Evolutionary conservation across 2,329 filamentous ascomycete species (phyloP).

Genomic region (Akanthomyces lecanii): DNA sequence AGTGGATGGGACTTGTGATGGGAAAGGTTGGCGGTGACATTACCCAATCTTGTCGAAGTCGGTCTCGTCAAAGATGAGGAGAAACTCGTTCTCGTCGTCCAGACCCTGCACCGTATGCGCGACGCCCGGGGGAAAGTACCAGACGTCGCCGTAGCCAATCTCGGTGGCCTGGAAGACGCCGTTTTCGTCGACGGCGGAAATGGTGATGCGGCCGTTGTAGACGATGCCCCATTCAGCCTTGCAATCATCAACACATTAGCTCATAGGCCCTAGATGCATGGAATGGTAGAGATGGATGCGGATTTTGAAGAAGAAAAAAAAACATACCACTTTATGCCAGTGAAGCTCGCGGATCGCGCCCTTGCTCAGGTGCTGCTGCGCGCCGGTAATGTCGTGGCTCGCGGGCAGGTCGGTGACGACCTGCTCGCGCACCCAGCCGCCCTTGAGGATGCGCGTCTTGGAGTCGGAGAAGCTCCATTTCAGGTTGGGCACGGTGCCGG

Average conservation of each 20-base stretch:
- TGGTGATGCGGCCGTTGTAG: slow-evolving; percentile 51
- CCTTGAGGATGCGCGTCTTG: slow-evolving; percentile 56
- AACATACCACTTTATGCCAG: slow-evolving; percentile 61
- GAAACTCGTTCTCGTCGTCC: slow-evolving; percentile 62
- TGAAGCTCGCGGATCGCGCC: slow-evolving; percentile 63
- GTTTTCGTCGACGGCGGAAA: slow-evolving; percentile 60
- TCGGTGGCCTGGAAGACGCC: slow-evolving; percentile 52
- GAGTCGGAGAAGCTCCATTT: slow-evolving; percentile 69
- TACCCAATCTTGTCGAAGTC: slow-evolving; percentile 61
- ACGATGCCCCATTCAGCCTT: slow-evolving; percentile 63
- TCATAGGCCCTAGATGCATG: background rate
- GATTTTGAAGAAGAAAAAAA: background rate
- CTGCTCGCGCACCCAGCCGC: slow-evolving; percentile 64
- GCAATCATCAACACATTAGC: background rate
- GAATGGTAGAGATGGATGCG: background rate
- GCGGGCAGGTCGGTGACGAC: slow-evolving; percentile 62
- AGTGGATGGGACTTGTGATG: background rate
- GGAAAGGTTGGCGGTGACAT: slow-evolving; percentile 19
- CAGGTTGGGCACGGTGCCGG: slow-evolving; percentile 60
- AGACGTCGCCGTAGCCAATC: slow-evolving; percentile 59
- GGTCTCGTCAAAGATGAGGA: slow-evolving; percentile 62
- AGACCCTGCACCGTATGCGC: slow-evolving; percentile 62
- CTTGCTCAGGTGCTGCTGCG: slow-evolving; percentile 64
- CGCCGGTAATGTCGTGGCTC: slow-evolving; percentile 62
- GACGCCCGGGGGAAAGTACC: slow-evolving; percentile 64